phyloP scores from a whole-genome alignment of 2,329 filamentous ascomycete genomes.

The Colletotrichum acutatum region DNA sequence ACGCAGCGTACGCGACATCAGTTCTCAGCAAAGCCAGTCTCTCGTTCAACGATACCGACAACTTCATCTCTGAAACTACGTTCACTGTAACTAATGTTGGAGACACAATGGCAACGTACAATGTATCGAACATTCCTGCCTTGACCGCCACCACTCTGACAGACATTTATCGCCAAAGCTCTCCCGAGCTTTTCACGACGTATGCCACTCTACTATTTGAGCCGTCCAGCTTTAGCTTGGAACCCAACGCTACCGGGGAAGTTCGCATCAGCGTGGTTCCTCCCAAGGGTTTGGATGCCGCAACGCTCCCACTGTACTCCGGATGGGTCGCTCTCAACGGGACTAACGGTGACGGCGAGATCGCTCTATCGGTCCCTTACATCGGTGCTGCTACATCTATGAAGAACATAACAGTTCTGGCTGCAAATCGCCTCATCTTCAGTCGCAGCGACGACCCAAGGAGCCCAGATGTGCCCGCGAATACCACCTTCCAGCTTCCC shows the following conservation, averaged over 20 bases:
- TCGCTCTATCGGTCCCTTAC: conserved; percentile 22
- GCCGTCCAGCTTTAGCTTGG: conserved; percentile 7
- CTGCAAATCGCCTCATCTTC: background rate
- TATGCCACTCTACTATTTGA: conserved; percentile 43
- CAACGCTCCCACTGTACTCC: conserved; percentile 53
- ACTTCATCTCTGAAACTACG: conserved; percentile 59
- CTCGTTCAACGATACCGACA: conserved; percentile 72
- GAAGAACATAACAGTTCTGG: conserved; percentile 27
- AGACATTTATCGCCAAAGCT: conserved; percentile 59
- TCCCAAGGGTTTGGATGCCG: conserved; percentile 46
- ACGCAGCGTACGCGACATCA: conserved; percentile 65
- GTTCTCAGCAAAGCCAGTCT: conserved; percentile 65
- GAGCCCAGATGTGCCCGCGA: background rate
- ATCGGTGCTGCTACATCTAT: conserved; percentile 26
- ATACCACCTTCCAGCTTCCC: conserved; percentile 28
- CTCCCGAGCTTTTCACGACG: conserved; percentile 34
- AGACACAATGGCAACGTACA: conserved; percentile 59
- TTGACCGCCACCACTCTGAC: conserved; percentile 47
- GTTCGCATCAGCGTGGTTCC: conserved; percentile 57
- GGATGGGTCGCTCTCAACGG: conserved; percentile 55
- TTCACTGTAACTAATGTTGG: conserved; percentile 68
- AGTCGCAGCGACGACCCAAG: conserved; percentile 22
- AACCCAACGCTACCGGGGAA: conserved; percentile 50
- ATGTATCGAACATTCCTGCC: conserved; percentile 60
- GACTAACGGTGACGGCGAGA: conserved; percentile 45